These are phyloP conservation scores for Saussurea involucrata DNA, from an alignment of 129 eudicot genomes.

Conservation along the genomic window DNA sequence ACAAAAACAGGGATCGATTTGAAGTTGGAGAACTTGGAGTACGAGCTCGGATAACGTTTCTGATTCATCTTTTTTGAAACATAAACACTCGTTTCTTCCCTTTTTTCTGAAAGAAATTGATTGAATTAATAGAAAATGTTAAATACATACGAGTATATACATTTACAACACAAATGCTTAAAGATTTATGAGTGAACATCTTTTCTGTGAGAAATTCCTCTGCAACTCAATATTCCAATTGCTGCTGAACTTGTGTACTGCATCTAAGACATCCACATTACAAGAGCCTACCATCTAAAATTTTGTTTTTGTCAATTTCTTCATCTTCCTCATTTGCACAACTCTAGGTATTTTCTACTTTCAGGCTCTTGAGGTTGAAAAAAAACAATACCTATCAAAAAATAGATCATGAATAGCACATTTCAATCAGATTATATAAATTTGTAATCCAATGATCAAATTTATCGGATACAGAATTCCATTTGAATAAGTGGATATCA, in stretches of 20 bases:
- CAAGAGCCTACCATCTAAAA: constrained; percentile 79
- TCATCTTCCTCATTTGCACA: constrained; percentile 53
- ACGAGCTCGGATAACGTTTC: too few species aligned
- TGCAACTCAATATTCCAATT: constrained; percentile 49
- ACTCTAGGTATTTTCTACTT: constrained; percentile 55
- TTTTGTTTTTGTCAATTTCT: constrained; percentile 55
- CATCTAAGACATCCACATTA: constrained; percentile 38
- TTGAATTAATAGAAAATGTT: too few species aligned
- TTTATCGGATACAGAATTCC: neutral
- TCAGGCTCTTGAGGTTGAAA: constrained; percentile 95
- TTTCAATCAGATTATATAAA: neutral
- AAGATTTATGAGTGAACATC: neutral
- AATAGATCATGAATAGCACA: neutral
- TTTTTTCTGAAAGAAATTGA: too few species aligned
- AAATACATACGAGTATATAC: constrained; percentile 8
- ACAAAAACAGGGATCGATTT: too few species aligned
- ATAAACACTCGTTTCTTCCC: too few species aligned
- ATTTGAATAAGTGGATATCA: neutral
- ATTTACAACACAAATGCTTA: constrained; percentile 2
- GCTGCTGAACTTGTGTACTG: constrained; percentile 45
- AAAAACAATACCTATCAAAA: constrained; percentile 51
- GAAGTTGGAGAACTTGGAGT: too few species aligned
- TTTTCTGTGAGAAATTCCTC: neutral
- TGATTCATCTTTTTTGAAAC: too few species aligned
- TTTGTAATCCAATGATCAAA: neutral